Percentiles rank a stretch among this genome's conserved stretches.
Conservation (phyloP, 176 grass and related monocot genomes). For the Ensete glaucum region DNA sequence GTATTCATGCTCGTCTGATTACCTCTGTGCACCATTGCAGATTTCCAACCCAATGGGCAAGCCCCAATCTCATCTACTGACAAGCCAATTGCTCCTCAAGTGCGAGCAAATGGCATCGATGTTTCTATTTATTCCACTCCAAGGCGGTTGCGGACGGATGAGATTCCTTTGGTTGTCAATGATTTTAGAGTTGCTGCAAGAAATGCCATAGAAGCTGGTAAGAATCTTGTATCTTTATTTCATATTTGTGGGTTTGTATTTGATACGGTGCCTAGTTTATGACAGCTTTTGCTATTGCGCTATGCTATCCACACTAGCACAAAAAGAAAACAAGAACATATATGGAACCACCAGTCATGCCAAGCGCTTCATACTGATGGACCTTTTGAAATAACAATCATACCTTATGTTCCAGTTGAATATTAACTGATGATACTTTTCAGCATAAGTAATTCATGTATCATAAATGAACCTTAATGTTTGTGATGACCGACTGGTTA, state of each 20-base stretch:
- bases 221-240: not conserved
- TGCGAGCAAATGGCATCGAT: slow-evolving; percentile 4
- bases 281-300: not conserved
- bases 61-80: slow-evolving; percentile 26
- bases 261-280: not conserved
- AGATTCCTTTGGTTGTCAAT: slow-evolving; percentile 30
- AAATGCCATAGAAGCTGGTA: slow-evolving; percentile 39
- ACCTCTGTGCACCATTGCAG: slow-evolving; percentile 1
- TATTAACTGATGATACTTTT: not conserved
- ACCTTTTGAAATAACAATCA: not conserved
- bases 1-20: not conserved
- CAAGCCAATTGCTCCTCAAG: slow-evolving; percentile 17
- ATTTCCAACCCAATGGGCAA: slow-evolving; percentile 31
- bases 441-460: not conserved
- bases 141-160: slow-evolving; percentile 4
- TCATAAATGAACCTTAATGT: not conserved
- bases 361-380: not conserved
- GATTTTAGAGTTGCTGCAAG: slow-evolving; percentile 36
- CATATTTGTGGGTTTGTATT: too few species aligned
- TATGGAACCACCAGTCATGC: not conserved
- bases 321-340: not conserved
- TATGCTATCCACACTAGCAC: not conserved
- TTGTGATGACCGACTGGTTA: not conserved
- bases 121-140: slow-evolving; percentile 1
- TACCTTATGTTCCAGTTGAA: not conserved